Evolutionary conservation across 2,329 filamentous ascomycete genomes (phyloP), one percentile per base, ranked within the genome.

Genomic region (Lasiodiplodia theobromae): DNA sequence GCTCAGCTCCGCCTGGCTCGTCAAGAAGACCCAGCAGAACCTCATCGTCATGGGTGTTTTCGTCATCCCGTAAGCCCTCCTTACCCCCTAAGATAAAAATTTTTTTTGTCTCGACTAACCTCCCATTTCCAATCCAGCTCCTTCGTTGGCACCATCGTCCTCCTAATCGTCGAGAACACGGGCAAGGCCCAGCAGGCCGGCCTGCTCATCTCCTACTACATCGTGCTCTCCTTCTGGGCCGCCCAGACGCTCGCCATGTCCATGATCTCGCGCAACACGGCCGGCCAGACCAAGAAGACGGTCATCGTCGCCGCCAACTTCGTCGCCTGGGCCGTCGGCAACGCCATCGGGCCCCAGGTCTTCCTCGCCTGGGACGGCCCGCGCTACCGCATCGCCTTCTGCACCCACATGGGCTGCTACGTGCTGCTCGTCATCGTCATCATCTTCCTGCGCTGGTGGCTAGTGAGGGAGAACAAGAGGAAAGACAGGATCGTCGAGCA

Each of bases 141-240:
- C 0, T 91, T 92, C 73, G 76, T 91, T 57, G 91, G 91, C 65
- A 93, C 91, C 1, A 89, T 92, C 65, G 85, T 92, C 49, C 86
- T 93, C 67, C 90, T 93, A 86, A 90, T 88, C 0, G 85, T 93
- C 8, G 78, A 86, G 25, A 89, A 90, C 71, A 82, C 84, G 7
- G 86, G 82, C 53, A 82, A 83, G 44, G 78, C 85, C 10, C 88
- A 87, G 47, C 86, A 90, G 77, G 84, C 89, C 34, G 91, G 91
- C 6, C 84, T 94, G 0, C 81, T 93, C 16, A 87, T 93, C 74
- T 87, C 85, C 74, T 94, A 93, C 83, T 94, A 93, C 80, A 90
- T 93, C 70, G 90, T 88, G 0, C 84, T 93, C 21, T 92, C 89
- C 5, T 94, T 94, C 85, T 93, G 91, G 91, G 89, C 91, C 0